phyloP scores from a whole-genome alignment of 352 stramenopile species.

The Phytophthora tentaculata region DNA sequence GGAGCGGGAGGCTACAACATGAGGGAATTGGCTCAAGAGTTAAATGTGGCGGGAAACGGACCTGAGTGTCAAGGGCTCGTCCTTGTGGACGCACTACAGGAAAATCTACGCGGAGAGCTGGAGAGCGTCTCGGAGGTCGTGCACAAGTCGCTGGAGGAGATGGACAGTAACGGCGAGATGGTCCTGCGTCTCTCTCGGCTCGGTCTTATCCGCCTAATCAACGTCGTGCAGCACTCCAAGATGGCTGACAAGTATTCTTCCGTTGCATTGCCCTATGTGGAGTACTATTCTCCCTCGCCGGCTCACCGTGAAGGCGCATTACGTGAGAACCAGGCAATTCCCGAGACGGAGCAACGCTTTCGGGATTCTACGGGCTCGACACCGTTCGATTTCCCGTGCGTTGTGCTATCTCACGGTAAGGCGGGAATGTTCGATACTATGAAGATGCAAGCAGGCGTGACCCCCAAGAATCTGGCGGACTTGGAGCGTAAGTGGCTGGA shows the following conservation, averaged over 20 bases:
- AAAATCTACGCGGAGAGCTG: constrained; percentile 64
- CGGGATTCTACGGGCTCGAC: constrained; percentile 34
- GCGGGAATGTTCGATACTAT: constrained; percentile 75
- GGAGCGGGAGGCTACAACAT: constrained; percentile 86
- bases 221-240: constrained; percentile 68
- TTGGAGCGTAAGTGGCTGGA: constrained; percentile 75
- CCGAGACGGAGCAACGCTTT: constrained; percentile 68
- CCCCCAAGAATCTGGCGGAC: constrained; percentile 40
- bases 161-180: constrained; percentile 69
- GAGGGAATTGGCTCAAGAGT: constrained; percentile 59
- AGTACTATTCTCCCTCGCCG: constrained; percentile 71
- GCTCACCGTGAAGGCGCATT: constrained; percentile 64
- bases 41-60: constrained; percentile 29
- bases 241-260: constrained; percentile 59
- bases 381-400: constrained; percentile 60
- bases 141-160: constrained; percentile 53
- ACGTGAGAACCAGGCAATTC: constrained; percentile 63
- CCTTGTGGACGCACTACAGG: constrained; percentile 75
- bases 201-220: constrained; percentile 75
- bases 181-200: constrained; percentile 60
- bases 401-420: constrained; percentile 75
- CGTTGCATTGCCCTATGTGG: constrained; percentile 57
- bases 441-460: constrained; percentile 60
- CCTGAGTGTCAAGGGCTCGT: constrained; percentile 66
- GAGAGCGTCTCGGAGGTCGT: constrained; percentile 70